Evolutionary conservation across 176 grass and related monocot genomes (phyloP), one percentile per base, ranked within the genome.

Genomic region (Microstegium vimineum): DNA sequence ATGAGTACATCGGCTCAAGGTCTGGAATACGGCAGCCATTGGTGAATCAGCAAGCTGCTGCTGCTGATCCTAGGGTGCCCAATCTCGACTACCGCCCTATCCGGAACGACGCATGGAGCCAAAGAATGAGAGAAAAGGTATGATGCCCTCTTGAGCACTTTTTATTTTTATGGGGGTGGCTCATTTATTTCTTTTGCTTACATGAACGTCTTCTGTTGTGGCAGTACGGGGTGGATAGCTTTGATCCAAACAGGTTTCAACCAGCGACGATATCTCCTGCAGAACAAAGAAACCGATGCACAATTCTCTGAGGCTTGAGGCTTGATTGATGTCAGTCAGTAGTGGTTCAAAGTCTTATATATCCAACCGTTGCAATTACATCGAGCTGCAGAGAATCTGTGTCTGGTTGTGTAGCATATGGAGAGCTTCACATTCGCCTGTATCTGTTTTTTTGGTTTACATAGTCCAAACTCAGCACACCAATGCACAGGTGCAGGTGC

Each of bases 51-150:
- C 84, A 90, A 75, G 79, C 37, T 77, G 68, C 73, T 84, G 62
- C 73, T 84, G 72, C 82, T 0, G 87, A 88, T 28, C 83, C 93
- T 64, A 87, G 77, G 62, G 90, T 90, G 25, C 95, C 92, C 65
- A 87, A 81, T 81, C 90, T 94, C n/a, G 90, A 98, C 73, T 91
- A 92, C 71, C 90, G 92, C 56, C 88, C 95, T 64, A 94, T 89
- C 71, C 86, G 95, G 74, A 94, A 93, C 18, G 95, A 98, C 62
- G 89, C 92, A 0, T 98, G 95, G 95, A 98, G 95, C 72, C 90
- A 98, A 79, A 84, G 95, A 67, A 88, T 98, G 88, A 94, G 88
- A 89, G 88, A 94, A 52, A 94, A 90, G 88, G 95, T 98, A 88
- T 20, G 16, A 25, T 0, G 43, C 17, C 32, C 2, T 74, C 57